Conservation (phyloP, 1,139 yeast genomes). For the Maudiozyma humilis region DNA sequence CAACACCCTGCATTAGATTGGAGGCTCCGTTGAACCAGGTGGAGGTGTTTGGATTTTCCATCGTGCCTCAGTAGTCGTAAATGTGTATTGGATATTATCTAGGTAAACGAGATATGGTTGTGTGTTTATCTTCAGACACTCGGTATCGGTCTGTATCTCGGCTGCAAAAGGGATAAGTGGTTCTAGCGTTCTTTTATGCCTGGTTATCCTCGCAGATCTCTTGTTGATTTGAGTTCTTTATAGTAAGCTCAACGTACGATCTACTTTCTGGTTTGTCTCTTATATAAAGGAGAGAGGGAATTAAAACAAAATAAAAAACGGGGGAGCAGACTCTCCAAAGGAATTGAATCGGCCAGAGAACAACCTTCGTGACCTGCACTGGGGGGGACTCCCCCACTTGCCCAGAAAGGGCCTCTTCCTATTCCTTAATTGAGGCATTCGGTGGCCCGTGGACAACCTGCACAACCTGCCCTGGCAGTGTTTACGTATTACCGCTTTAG, state of each 20-base stretch:
- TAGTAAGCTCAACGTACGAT: background rate
- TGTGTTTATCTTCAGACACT: background rate
- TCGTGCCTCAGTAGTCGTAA: background rate
- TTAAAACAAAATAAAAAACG: too few relatives aligned
- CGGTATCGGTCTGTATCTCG: too few relatives aligned
- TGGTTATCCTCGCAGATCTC: background rate
- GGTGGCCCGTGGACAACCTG: background rate
- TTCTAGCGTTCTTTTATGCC: too few relatives aligned
- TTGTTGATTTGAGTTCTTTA: too few relatives aligned
- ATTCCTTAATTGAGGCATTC: background rate
- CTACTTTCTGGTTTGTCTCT: background rate
- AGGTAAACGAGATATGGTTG: too few relatives aligned
- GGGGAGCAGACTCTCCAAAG: too few relatives aligned
- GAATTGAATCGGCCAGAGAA: too few relatives aligned
- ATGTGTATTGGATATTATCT: too few relatives aligned
- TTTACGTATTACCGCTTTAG: constrained; percentile 4
- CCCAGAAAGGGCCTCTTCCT: too few relatives aligned
- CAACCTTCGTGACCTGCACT: too few relatives aligned
- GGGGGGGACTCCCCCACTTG: too few relatives aligned
- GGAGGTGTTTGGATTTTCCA: constrained; percentile 4
- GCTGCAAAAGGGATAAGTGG: too few relatives aligned
- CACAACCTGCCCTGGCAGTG: background rate
- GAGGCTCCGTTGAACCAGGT: constrained; percentile 1
- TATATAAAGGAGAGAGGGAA: background rate
- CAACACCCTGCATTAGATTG: background rate